phyloP scores from a whole-genome alignment of 192 early-diverging fungal genomes.

The Coemansia sp. region DNA sequence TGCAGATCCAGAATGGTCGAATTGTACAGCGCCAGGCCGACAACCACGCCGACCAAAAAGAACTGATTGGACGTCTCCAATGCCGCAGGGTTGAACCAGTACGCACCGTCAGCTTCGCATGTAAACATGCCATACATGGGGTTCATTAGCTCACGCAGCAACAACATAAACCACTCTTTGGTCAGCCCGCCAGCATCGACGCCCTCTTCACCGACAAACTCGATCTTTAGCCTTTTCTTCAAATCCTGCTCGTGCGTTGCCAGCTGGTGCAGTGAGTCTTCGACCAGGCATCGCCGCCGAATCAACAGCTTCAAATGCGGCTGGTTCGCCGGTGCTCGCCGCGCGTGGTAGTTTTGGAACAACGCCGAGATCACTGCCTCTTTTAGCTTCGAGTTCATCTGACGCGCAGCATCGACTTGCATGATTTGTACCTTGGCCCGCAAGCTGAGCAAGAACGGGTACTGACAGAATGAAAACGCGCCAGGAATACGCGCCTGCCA shows the following conservation, averaged over 20 bases:
- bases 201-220: conserved; percentile 92
- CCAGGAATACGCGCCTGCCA: conserved; percentile 63
- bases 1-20: conserved; percentile 89
- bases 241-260: conserved; percentile 74
- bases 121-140: conserved; percentile 87
- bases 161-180: conserved; percentile 96
- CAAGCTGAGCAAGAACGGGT: conserved; percentile 76
- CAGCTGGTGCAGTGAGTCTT: conserved; percentile 77
- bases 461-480: conserved; percentile 78
- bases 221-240: conserved; percentile 88
- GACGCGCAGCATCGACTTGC: conserved; percentile 71
- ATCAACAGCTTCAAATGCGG: conserved; percentile 64
- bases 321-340: conserved; percentile 21
- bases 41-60: conserved; percentile 85
- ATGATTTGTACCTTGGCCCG: conserved; percentile 75
- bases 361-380: conserved; percentile 64
- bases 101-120: conserved; percentile 59
- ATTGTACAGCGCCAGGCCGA: conserved; percentile 93
- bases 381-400: conserved; percentile 72
- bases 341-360: conserved; percentile 46
- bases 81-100: conserved; percentile 77
- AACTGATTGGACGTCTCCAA: conserved; percentile 81
- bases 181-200: conserved; percentile 95
- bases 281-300: conserved; percentile 65
- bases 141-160: conserved; percentile 90